Base-by-base conservation (phyloP, 768 basidiomycete genomes). In the Pholiota microspora region DNA sequence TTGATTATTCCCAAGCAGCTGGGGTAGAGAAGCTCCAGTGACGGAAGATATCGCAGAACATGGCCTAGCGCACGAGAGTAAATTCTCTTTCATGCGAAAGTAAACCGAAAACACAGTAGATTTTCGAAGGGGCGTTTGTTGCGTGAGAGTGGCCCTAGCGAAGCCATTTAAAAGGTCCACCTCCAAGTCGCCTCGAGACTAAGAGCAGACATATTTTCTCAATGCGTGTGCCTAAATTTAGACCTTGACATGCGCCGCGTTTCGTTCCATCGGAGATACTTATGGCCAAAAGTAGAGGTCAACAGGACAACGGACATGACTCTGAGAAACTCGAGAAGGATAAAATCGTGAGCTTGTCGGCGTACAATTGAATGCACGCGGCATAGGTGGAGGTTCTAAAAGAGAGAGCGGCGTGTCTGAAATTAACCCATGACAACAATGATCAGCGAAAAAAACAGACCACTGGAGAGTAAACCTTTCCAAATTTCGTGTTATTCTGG, bases 81-180 rank as follows among this genome's bases (percentile, higher is more conserved):
- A 35, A 44, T 42, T 44, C 27, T 21, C 18, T 50, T 36, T 31
- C 40, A 32, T 51, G 51, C 24, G 51, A 51, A 51, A 44, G 21
- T 32, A 35, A 7, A 49, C 4, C 34, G 34, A 23, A n/a, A 31
- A 45, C 27, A 45, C 6, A 44, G 40, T 44, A 34, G 35, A 10
- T 25, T 25, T 51, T 40, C 40, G 40, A 45, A 44, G 51, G 15
- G 15, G 38, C 9, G 31, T 38, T 44, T 8, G n/a, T 18, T 51
- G 40, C 42, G 40, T 51, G 51, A 44, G 51, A 51, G 40, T 27
- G 16, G 12, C 49, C 15, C 32, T 29, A 12, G 27, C 51, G 27
- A 42, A 51, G 51, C 32, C 28, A 34, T 40, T 23, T 21, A 40
- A 44, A 44, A 42, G 28, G 44, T 42, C 51, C 28, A 21, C 38